A percentile compares a stretch with the other conserved stretches of the same genome.
Conservation (phyloP, 768 basidiomycete genomes). For the Panaeolus cyanescens region DNA sequence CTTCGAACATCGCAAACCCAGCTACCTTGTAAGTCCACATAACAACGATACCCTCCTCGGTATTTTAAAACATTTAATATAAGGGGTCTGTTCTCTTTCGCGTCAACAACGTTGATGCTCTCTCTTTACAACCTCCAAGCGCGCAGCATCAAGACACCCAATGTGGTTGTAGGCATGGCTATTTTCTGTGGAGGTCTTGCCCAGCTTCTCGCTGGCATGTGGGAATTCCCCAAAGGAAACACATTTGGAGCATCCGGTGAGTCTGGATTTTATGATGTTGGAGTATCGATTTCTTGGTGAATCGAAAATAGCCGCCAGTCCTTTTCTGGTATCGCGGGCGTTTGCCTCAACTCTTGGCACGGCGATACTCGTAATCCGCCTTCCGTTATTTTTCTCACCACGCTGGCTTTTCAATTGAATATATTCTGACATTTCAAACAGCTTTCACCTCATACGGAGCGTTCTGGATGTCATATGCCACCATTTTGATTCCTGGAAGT, state of each 20-base stretch:
- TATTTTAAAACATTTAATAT: background rate
- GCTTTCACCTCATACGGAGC: constrained; percentile 82
- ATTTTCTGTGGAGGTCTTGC: constrained; percentile 69
- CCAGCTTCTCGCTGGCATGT: constrained; percentile 81
- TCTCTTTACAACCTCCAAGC: constrained; percentile 63
- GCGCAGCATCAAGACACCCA: constrained; percentile 47
- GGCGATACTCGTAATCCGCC: background rate
- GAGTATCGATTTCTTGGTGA: background rate
- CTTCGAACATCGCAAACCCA: constrained; percentile 55
- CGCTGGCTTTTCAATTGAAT: too few species aligned
- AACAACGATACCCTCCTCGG: background rate
- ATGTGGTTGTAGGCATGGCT: constrained; percentile 75
- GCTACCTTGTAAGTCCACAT: constrained; percentile 46
- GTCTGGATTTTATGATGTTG: constrained; percentile 12
- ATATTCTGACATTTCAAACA: constrained; percentile 28
- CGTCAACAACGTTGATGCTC: constrained; percentile 60
- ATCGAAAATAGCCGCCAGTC: background rate
- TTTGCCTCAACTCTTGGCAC: background rate
- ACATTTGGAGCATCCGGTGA: constrained; percentile 64
- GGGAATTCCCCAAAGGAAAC: constrained; percentile 64
- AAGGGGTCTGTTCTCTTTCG: background rate
- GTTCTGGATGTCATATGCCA: constrained; percentile 83
- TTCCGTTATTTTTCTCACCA: too few species aligned
- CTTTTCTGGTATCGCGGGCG: background rate
- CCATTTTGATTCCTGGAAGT: constrained; percentile 65